A percentile compares a stretch with the other conserved stretches of the same genome.
phyloP scores from a whole-genome alignment of 106 monocot species.

The Dioscorea alata region DNA sequence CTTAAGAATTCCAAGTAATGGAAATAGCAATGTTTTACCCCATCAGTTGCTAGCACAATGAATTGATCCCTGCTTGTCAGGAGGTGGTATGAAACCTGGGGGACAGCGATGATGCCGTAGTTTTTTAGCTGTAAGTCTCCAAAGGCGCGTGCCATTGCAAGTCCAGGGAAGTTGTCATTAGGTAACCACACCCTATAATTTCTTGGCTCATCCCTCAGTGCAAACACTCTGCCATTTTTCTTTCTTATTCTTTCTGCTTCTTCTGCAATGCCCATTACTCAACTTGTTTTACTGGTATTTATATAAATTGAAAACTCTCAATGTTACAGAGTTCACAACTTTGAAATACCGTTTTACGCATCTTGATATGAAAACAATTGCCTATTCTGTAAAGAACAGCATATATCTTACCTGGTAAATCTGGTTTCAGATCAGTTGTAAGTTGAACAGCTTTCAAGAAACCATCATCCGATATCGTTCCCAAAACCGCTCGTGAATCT shows the following conservation, averaged over 20 bases:
- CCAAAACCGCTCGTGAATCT: conserved; percentile 80
- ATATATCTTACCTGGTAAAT: conserved; percentile 43
- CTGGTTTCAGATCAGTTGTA: conserved; percentile 85
- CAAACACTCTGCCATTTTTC: conserved; percentile 64
- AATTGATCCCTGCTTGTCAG: conserved; percentile 51
- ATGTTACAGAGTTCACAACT: no score
- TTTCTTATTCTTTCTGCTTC: conserved; percentile 86
- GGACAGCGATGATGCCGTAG: conserved; percentile 80
- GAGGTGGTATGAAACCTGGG: conserved; percentile 57
- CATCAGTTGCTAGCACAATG: conserved; percentile 79
- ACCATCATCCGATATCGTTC: conserved; percentile 47
- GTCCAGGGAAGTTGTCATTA: conserved; percentile 65
- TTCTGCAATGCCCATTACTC: conserved; percentile 18
- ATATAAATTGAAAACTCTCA: no score
- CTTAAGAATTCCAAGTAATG: no score
- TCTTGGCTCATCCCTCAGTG: conserved; percentile 59
- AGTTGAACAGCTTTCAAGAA: conserved; percentile 56
- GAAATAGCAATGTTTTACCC: conserved; percentile 27
- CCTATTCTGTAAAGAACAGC: not conserved
- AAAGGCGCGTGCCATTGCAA: conserved; percentile 89
- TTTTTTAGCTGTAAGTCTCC: conserved; percentile 80
- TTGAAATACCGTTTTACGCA: no score
- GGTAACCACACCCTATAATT: conserved; percentile 77
- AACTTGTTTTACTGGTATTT: no score
- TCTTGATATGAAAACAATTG: no score